Evolutionary conservation across 208 protist species (phyloP), one percentile per base, ranked within the genome.

Genomic region (Leishmania tarentolae): DNA sequence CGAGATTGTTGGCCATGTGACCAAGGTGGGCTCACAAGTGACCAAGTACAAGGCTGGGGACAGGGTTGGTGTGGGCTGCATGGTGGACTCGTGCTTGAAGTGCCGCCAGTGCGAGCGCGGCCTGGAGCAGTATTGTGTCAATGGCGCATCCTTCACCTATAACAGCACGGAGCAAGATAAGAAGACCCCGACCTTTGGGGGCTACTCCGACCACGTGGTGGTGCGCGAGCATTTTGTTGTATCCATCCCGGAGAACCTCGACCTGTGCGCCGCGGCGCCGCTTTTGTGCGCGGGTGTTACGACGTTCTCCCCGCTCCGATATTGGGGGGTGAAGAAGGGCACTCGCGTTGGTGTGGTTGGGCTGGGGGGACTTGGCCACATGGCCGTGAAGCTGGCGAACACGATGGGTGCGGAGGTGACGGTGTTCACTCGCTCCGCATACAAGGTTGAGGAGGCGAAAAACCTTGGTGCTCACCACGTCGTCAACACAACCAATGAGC

Each of bases 281-380:
- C 89, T 98, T 37, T 80, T 98, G 68, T 98, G 96, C 84, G 96
- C 96, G 47, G 96, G 95, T 78, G 93, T 97, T 80, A 98, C 96
- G 13, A 93, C 91, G 13, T 98, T 91, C 83, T 95, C 92, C 21
- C 91, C 94, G 57, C 84, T 98, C 70, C 85, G 83, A 69, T 85
- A 95, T 86, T 94, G 86, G 83, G 84, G 87, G 53, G 86, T 94
- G 78, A 92, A 87, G 71, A 46, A 81, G 53, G 94, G 93, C 69
- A 82, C 78, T 37, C 83, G 86, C 52, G 91, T 98, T 9, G 92
- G 91, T 47, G 89, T 98, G 63, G 86, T 95, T 28, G 96, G 96
- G 57, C 83, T 98, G 28, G 96, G 96, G 73, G 96, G 96, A 7
- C 89, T 98, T 17, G 96, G 96, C 59, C 95, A 98, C 90, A 92